These are phyloP conservation scores for Mortierella sp. DNA, from an alignment of 371 early-diverging fungal genomes.

Conservation along the genomic window DNA sequence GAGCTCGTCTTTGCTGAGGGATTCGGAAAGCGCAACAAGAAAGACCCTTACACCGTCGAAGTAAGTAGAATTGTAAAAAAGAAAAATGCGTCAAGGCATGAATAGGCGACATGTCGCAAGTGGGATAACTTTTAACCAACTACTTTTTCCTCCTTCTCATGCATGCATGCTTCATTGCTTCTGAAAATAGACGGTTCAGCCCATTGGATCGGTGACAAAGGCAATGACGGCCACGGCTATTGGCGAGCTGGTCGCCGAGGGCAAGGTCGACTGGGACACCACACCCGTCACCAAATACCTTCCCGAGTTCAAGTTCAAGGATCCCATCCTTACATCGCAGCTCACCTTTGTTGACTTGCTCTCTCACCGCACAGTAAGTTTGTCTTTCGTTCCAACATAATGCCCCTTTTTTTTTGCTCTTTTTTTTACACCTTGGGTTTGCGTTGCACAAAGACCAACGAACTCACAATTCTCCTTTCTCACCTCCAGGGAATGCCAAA, in stretches of 20 bases:
- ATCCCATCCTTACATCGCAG: slow-evolving; percentile 22
- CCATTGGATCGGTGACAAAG: slow-evolving; percentile 23
- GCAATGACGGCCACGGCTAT: slow-evolving; percentile 24
- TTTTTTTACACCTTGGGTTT: too few relatives aligned
- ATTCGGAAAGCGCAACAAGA: slow-evolving; percentile 24
- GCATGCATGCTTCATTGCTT: not conserved
- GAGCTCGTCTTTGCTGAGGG: slow-evolving; percentile 20
- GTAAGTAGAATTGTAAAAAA: not conserved
- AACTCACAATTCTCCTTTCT: not conserved
- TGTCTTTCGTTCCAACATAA: too few relatives aligned
- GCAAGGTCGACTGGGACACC: slow-evolving; percentile 24
- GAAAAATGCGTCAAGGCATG: not conserved
- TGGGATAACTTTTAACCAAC: not conserved
- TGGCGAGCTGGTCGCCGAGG: slow-evolving; percentile 24
- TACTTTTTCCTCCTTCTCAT: not conserved
- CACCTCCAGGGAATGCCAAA: not conserved
- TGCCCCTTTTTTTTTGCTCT: too few relatives aligned
- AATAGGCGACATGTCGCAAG: not conserved
- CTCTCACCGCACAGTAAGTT: slow-evolving; percentile 22
- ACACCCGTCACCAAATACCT: slow-evolving; percentile 27
- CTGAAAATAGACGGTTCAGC: not conserved
- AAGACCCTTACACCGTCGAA: slow-evolving; percentile 25
- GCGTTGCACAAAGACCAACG: not conserved
- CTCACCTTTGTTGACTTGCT: slow-evolving; percentile 21
- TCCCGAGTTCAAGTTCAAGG: slow-evolving; percentile 23